Base-by-base conservation (phyloP, 1,284 basidiomycete genomes). In the Fistulina hepatica region DNA sequence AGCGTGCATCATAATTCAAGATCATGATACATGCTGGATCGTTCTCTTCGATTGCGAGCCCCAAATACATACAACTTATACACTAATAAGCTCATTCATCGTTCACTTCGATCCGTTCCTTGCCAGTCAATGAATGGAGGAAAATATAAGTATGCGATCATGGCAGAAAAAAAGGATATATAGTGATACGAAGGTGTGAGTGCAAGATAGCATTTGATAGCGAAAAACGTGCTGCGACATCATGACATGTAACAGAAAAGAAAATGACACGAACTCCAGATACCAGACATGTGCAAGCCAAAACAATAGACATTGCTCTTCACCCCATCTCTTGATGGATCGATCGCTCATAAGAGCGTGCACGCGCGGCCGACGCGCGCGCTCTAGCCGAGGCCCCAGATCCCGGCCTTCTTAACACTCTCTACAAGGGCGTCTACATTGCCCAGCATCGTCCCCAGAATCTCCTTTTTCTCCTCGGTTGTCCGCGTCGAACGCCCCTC, bases 341-440 rank as follows among this genome's bases (percentile, higher is more conserved):
- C 7, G 37, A 17, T 33, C 21, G 22, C 30, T 15, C 15, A 21
- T 15, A 7, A 17, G 10, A 21, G 9, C n/a, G 12, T 2, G 3
- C 24, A 26, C 24, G 10, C 24, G n/a, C 10, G n/a, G 24, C 10
- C n/a, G 10, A 28, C 21, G 20, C 20, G 22, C 23, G n/a, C 13
- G 16, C n/a, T 15, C 46, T 51, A 64, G 21, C 55, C 64, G 36
- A 70, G 47, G 8, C 85, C 84, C 83, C 83, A 90, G 39, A 90
- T 76, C 0, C 85, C 85, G 1, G 81, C 83, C 57, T 77, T 81
- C 45, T 80, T 68, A 15, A 91, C 83, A 2, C 85, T 81, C 48
- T 86, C 82, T 4, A 92, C 83, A 7, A 91, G 67, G 33, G 82
- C 79, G 53, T 91, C 86, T 6, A 92, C 86, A 52, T 92, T 92